These are phyloP conservation scores for Lavandula angustifolia DNA, from an alignment of 257 asterid species.

Conservation along the genomic window DNA sequence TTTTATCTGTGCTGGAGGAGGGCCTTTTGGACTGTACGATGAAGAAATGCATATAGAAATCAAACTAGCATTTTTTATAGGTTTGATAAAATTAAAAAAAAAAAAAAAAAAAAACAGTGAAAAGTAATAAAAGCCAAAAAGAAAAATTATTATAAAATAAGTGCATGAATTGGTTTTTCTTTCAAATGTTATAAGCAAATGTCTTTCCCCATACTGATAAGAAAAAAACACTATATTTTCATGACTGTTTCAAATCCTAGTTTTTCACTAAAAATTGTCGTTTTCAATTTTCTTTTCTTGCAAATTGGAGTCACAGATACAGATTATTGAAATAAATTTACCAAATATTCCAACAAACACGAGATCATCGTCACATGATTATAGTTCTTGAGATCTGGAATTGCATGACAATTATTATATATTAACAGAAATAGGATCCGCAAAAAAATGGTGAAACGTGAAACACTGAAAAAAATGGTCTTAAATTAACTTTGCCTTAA, in stretches of 20 bases:
- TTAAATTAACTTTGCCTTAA: neutral
- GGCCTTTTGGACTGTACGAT: slow-evolving; percentile 11
- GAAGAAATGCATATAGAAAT: neutral
- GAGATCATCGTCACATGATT: slow-evolving; percentile 28
- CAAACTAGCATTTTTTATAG: too few species aligned
- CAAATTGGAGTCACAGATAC: neutral
- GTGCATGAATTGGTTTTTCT: too few species aligned
- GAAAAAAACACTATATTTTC: too few species aligned
- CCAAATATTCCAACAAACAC: neutral
- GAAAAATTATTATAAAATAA: too few species aligned
- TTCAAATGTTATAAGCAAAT: too few species aligned
- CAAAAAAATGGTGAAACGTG: neutral
- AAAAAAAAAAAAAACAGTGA: too few species aligned
- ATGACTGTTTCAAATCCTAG: too few species aligned
- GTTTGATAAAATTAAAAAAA: too few species aligned
- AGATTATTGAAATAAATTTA: neutral
- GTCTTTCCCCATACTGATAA: too few species aligned
- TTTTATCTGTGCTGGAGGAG: slow-evolving; percentile 1
- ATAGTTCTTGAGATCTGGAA: slow-evolving; percentile 36
- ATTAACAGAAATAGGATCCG: slow-evolving; percentile 10
- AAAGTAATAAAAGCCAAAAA: too few species aligned
- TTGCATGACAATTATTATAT: neutral
- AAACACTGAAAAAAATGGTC: neutral
- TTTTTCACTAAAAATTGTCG: neutral
- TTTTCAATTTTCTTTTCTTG: slow-evolving; percentile 3